Percentiles rank a stretch among this genome's conserved stretches.
phyloP scores from a whole-genome alignment of 1,284 basidiomycete genomes.

The Rhodotorula glutinis region DNA sequence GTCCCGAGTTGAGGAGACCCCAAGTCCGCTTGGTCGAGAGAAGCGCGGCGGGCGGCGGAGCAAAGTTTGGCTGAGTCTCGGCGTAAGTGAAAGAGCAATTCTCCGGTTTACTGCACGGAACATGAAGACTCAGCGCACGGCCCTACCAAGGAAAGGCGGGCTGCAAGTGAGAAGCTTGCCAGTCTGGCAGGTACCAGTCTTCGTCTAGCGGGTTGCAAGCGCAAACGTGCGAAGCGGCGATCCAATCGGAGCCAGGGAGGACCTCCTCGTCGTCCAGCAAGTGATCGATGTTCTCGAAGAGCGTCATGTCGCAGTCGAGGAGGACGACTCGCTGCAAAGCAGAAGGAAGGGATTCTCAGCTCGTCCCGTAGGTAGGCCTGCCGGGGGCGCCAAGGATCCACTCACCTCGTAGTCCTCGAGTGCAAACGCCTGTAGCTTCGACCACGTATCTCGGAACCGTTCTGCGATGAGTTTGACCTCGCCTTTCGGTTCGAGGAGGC shows the following conservation, averaged over 20 bases:
- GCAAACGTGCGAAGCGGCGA: slow-evolving; percentile 6
- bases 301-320: slow-evolving; percentile 18
- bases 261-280: slow-evolving; percentile 1
- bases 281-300: slow-evolving; percentile 7
- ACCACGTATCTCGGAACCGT: slow-evolving; percentile 17
- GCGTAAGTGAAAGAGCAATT: slow-evolving; percentile 17
- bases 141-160: background rate
- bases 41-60: background rate
- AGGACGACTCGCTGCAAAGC: slow-evolving; percentile 12
- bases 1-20: slow-evolving; percentile 14
- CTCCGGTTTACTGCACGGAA: background rate
- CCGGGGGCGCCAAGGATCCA: too few relatives aligned
- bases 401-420: slow-evolving; percentile 12
- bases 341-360: too few relatives aligned
- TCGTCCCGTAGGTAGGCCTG: too few relatives aligned
- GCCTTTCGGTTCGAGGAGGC: slow-evolving; percentile 12
- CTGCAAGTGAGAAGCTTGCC: background rate
- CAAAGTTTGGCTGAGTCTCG: background rate
- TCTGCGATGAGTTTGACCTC: slow-evolving; percentile 8
- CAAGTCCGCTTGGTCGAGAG: slow-evolving; percentile 9
- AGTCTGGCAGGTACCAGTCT: slow-evolving; percentile 11
- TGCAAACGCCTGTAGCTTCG: slow-evolving; percentile 13
- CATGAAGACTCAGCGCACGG: background rate
- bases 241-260: background rate
- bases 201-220: slow-evolving; percentile 13